Evolutionary conservation across 2,329 filamentous ascomycete genomes (phyloP), one percentile per base, ranked within the genome.

Genomic region (Claviceps humidiphila): DNA sequence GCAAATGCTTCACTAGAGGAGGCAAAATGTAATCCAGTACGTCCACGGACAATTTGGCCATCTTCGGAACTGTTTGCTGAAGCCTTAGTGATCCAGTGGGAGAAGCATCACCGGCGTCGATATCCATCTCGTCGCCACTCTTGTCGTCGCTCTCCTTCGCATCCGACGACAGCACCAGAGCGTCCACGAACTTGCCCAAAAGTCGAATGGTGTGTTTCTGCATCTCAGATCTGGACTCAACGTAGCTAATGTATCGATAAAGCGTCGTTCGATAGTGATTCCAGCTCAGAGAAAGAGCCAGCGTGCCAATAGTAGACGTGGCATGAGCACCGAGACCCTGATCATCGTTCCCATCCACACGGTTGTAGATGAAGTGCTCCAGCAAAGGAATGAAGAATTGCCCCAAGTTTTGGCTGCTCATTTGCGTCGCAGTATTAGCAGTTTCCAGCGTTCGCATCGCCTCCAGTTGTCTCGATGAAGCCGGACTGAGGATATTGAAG

Each of bases 341-440:
- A 39, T 89, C 89, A 64, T 95, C 89, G 22, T 66, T 73, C 8
- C 76, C 74, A 47, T 89, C 86, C 4, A 79, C 80, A 54, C 85
- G 81, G 54, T 89, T 85, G 63, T 95, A 91, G 24, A 96, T 84
- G 63, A 96, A 97, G 64, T 96, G 90, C 63, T 98, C 93, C 9
- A 97, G 75, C 20, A 98, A 74, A 0, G 93, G 94, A 42, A 98
- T 80, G 63, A 97, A 88, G 62, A 96, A 86, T 17, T 91, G 84
- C 54, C 84, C 83, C 56, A 95, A 76, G 61, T 95, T 95, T 50
- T 81, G 81, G 60, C 87, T 86, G 55, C 78, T 78, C 54, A 98
- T 72, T 48, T 80, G 74, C 13, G 78, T 75, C 52, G 76, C 75
- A 9, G 73, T 66, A 52, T 87, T 87, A 56, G 85, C 84, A 8